Conservation (phyloP, 192 early-diverging fungal genomes). For the Backusella luteola region DNA sequence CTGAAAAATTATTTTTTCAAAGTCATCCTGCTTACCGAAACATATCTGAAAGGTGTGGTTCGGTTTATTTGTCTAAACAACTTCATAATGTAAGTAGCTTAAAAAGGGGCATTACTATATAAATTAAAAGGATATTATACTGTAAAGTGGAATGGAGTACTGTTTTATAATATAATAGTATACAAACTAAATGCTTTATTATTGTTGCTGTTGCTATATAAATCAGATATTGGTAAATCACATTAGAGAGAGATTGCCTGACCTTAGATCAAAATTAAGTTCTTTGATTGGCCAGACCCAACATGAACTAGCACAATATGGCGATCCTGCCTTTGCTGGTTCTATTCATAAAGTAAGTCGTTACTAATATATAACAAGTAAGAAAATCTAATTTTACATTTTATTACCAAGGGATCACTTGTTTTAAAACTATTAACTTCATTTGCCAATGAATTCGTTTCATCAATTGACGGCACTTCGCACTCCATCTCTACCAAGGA, state of each 20-base stretch:
- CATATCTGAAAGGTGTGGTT: constrained; percentile 71
- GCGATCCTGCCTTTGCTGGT: constrained; percentile 45
- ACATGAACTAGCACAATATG: constrained; percentile 70
- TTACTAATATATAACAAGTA: background rate
- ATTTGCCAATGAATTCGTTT: constrained; percentile 69
- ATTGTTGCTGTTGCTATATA: background rate
- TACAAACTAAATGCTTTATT: background rate
- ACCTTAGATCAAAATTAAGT: constrained; percentile 69
- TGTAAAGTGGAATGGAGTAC: background rate
- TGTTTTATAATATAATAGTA: background rate
- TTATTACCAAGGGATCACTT: constrained; percentile 43
- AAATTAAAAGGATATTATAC: too few species aligned
- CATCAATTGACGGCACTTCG: constrained; percentile 72
- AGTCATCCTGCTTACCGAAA: constrained; percentile 70
- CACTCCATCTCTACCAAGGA: constrained; percentile 66
- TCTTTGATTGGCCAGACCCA: constrained; percentile 70
- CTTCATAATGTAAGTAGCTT: constrained; percentile 56
- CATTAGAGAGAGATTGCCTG: constrained; percentile 71
- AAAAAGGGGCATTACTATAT: too few species aligned
- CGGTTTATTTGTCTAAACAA: constrained; percentile 62
- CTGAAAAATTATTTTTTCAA: constrained; percentile 71
- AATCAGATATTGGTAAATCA: constrained; percentile 67
- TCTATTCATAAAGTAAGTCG: constrained; percentile 42
- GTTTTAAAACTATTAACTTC: constrained; percentile 66
- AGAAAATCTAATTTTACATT: background rate